Conservation (phyloP, 352 stramenopile genomes). For the Nothophytophthora sp. region DNA sequence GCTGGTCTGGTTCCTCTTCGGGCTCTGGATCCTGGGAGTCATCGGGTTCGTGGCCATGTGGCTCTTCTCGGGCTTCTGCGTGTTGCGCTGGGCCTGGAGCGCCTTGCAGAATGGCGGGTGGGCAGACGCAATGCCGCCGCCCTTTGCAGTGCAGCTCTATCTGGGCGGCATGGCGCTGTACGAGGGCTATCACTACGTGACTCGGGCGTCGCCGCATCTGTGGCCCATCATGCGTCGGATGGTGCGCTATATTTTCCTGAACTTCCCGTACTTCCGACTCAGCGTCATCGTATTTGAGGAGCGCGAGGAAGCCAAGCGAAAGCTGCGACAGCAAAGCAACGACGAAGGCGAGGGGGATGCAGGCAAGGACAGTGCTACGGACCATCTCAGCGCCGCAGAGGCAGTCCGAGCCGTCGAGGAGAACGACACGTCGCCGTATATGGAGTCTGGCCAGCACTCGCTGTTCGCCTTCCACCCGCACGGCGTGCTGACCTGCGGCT, state of each 20-base stretch:
- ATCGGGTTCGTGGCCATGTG: constrained; percentile 10
- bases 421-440: constrained; percentile 1
- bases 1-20: constrained; percentile 14
- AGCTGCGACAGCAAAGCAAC: background rate
- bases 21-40: constrained; percentile 25
- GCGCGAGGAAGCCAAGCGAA: background rate
- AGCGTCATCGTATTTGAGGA: constrained; percentile 33
- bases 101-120: background rate
- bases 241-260: constrained; percentile 36
- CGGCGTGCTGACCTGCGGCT: constrained; percentile 57
- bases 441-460: constrained; percentile 11
- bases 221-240: constrained; percentile 31
- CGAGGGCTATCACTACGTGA: constrained; percentile 27
- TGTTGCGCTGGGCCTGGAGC: constrained; percentile 6
- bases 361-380: no score
- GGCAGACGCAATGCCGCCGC: background rate
- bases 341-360: background rate
- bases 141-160: constrained; percentile 11
- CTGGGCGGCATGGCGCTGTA: constrained; percentile 30
- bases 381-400: no score
- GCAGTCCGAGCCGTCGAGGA: constrained; percentile 8
- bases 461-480: constrained; percentile 65
- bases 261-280: constrained; percentile 40
- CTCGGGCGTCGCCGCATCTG: constrained; percentile 4
- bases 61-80: background rate